A percentile compares a stretch with the other conserved stretches of the same genome.
phyloP scores from a whole-genome alignment of 805 yeast genomes.

The Sugiyamaella floridensis region DNA sequence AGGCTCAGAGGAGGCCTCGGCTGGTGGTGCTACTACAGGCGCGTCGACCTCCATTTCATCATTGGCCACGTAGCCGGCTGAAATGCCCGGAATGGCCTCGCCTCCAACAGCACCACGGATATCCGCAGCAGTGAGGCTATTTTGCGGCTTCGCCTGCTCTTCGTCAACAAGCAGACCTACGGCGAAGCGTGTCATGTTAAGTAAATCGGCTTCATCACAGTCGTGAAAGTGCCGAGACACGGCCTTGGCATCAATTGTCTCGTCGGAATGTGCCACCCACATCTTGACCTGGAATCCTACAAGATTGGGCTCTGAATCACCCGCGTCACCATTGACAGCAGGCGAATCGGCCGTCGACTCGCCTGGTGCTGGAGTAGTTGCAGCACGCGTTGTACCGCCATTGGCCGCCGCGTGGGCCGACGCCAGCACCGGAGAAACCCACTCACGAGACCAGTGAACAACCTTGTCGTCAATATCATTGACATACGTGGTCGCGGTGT shows the following conservation, averaged over 20 bases:
- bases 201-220: constrained; percentile 37
- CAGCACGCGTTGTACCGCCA: background rate
- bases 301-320: constrained; percentile 21
- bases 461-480: constrained; percentile 20
- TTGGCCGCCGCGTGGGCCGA: background rate
- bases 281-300: constrained; percentile 28
- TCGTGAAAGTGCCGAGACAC: constrained; percentile 22
- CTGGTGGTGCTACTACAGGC: constrained; percentile 3
- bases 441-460: constrained; percentile 29
- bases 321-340: constrained; percentile 6
- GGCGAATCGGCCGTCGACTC: constrained; percentile 3
- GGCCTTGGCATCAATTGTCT: constrained; percentile 16
- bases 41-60: constrained; percentile 18
- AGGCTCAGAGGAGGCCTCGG: too few relatives aligned
- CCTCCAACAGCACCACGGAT: constrained; percentile 52
- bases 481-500: constrained; percentile 11
- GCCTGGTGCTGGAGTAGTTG: constrained; percentile 4
- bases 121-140: constrained; percentile 39
- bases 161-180: constrained; percentile 11
- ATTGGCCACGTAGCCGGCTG: constrained; percentile 19
- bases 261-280: constrained; percentile 27
- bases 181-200: constrained; percentile 37
- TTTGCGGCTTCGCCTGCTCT: constrained; percentile 21
- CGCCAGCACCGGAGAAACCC: constrained; percentile 19
- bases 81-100: constrained; percentile 41